phyloP scores from a whole-genome alignment of 2,329 filamentous ascomycete genomes.

The Ilyonectria destructans region DNA sequence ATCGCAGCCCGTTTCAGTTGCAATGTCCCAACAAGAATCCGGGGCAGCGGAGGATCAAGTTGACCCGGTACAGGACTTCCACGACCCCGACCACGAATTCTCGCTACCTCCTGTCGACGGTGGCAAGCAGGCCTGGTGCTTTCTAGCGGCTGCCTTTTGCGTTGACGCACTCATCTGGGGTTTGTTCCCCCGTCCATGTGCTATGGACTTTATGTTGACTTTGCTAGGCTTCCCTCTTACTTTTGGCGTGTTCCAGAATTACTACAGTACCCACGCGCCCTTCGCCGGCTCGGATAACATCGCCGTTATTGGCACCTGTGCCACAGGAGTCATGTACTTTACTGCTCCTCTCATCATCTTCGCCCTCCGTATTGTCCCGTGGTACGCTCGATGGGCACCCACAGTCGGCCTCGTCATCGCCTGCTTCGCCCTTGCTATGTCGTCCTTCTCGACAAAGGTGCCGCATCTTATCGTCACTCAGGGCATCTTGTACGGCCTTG shows the following conservation, averaged over 20 bases:
- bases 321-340: conserved; percentile 65
- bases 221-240: conserved; percentile 73
- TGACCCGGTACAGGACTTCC: neutral
- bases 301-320: conserved; percentile 73
- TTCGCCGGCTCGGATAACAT: conserved; percentile 68
- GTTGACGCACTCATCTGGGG: conserved; percentile 44
- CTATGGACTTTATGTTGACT: neutral
- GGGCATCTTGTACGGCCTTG: conserved; percentile 70
- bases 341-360: conserved; percentile 62
- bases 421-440: conserved; percentile 64
- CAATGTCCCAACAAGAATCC: neutral
- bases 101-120: conserved; percentile 55
- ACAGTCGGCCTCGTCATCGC: conserved; percentile 61
- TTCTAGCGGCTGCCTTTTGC: conserved; percentile 46
- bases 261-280: conserved; percentile 72
- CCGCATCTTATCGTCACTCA: conserved; percentile 70
- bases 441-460: conserved; percentile 64
- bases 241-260: conserved; percentile 78
- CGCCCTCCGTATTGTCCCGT: conserved; percentile 59
- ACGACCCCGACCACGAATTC: conserved; percentile 28
- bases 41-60: neutral
- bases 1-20: neutral
- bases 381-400: conserved; percentile 57
- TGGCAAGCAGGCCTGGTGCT: conserved; percentile 57
- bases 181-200: neutral